Evolutionary conservation across 805 yeast species (phyloP).

Genomic region (Helenozyma baotianmanensis): DNA sequence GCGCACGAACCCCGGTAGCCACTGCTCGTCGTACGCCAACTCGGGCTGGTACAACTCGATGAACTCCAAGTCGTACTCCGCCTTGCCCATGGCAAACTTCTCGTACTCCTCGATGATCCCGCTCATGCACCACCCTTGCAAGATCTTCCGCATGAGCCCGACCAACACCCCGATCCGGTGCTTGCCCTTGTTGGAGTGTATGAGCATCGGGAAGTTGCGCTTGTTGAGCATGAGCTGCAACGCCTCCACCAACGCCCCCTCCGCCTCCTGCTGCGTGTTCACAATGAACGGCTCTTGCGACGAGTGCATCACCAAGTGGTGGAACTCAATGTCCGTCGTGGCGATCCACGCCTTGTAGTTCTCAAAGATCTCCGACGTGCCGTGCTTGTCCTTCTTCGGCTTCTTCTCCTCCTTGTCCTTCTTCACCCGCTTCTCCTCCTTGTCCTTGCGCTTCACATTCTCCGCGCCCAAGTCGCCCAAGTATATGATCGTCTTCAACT

Average conservation of each 20-base stretch:
- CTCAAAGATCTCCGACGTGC: constrained; percentile 44
- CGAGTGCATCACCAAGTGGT: constrained; percentile 61
- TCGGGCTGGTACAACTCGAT: constrained; percentile 77
- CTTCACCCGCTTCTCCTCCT: constrained; percentile 6
- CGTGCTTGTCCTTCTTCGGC: constrained; percentile 38
- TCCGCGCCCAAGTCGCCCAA: constrained; percentile 57
- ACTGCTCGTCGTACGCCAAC: constrained; percentile 41
- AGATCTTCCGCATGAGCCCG: constrained; percentile 79
- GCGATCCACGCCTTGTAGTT: constrained; percentile 70
- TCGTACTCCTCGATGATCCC: constrained; percentile 93
- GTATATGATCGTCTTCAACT: constrained; percentile 75
- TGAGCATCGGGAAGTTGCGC: constrained; percentile 78
- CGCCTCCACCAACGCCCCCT: constrained; percentile 49
- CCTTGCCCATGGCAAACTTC: constrained; percentile 89
- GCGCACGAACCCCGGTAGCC: constrained; percentile 63
- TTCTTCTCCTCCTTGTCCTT: constrained; percentile 13
- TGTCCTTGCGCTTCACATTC: constrained; percentile 15
- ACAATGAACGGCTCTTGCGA: constrained; percentile 75
- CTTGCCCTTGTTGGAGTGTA: constrained; percentile 96
- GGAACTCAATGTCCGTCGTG: constrained; percentile 47
- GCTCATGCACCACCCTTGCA: constrained; percentile 91
- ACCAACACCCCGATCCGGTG: constrained; percentile 91
- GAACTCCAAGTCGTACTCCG: constrained; percentile 85
- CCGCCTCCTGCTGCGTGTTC: constrained; percentile 33
- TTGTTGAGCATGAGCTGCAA: constrained; percentile 53